Base-by-base conservation (phyloP, 2,329 filamentous ascomycete genomes). In the Fusarium pilosicola region DNA sequence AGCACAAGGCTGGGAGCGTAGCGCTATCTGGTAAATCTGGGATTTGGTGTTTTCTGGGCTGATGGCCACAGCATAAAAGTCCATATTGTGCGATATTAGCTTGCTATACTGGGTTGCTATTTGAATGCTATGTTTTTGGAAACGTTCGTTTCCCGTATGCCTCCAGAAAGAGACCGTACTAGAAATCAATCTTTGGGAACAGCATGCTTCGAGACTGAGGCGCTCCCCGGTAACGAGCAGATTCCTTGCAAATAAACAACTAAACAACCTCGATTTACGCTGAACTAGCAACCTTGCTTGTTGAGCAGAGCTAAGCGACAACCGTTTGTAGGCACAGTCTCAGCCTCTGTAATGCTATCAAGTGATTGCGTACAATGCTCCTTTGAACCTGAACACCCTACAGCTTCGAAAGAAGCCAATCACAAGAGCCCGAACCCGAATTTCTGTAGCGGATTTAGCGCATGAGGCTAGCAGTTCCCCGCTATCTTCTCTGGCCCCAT, bases 391-490 rank as follows among this genome's bases (percentile, higher is more conserved):
- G n/a, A 8, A 2, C 49, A 36, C 32, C 49, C n/a, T 52, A 24
- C 18, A 36, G 49, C 2, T 6, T 0, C 18, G 12, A 4, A 5
- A 0, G 30, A 0, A 7, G 7, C 49, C 49, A 52, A 52, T 36
- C 13, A 36, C 13, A 15, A 1, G 3, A 22, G 32, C n/a, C 13
- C 0, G 5, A 26, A 1, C 18, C 1, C 32, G 11, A 15, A 12
- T 12, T 12, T 4, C 32, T 22, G 2, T 26, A 36, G 51, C 12
- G 51, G 9, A 8, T 2, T 56, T 56, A 56, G 52, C 52, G 52
- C 52, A 44, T 56, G 1, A 0, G 5, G 0, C 24, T 28, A 51
- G 34, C 34, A 1, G 4, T 30, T 30, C 52, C 38, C 52, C 26
- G 52, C 38, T 9, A 20, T 32, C 26, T 3, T 15, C 22, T 18